Evolutionary conservation across 192 early-diverging fungal species (phyloP).

Genomic region (Linnemannia hyalina): DNA sequence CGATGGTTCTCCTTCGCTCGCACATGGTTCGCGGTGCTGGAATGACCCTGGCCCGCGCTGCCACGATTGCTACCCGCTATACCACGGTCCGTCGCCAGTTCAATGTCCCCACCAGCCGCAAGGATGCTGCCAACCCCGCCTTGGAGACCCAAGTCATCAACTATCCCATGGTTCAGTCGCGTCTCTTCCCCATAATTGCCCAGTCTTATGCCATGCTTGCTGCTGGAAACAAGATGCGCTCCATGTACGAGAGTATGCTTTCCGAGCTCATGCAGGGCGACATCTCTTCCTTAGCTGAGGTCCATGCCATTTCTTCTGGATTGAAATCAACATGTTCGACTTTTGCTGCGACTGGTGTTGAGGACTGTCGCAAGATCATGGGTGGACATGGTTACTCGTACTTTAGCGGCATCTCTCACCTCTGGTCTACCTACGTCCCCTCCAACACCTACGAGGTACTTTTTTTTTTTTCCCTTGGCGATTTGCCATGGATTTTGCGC

Average conservation of each 20-base stretch:
- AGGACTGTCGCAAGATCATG: conserved; percentile 78
- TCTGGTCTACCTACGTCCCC: conserved; percentile 72
- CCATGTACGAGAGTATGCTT: conserved; percentile 68
- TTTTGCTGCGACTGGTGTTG: conserved; percentile 69
- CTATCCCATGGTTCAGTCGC: conserved; percentile 77
- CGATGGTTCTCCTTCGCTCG: conserved; percentile 83
- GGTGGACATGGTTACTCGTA: conserved; percentile 82
- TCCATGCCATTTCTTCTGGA: conserved; percentile 75
- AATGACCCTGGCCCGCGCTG: conserved; percentile 68
- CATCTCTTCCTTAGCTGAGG: conserved; percentile 70
- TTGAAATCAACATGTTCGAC: conserved; percentile 76
- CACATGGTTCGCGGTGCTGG: conserved; percentile 73
- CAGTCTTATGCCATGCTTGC: conserved; percentile 74
- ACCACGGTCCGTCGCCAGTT: conserved; percentile 79
- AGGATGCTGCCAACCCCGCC: conserved; percentile 28
- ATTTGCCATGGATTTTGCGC: not conserved
- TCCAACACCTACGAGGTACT: conserved; percentile 68
- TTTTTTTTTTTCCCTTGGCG: conserved; percentile 50
- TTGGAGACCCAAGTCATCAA: conserved; percentile 77
- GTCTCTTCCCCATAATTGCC: conserved; percentile 74
- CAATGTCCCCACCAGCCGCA: conserved; percentile 41
- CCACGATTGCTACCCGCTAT: conserved; percentile 75
- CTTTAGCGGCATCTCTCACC: conserved; percentile 75
- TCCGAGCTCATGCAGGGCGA: conserved; percentile 62
- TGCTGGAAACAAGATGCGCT: conserved; percentile 63